Percentiles rank a stretch among this genome's conserved stretches.
Conservation (phyloP, 2,329 filamentous ascomycete genomes). For the Aspergillus melleus region DNA sequence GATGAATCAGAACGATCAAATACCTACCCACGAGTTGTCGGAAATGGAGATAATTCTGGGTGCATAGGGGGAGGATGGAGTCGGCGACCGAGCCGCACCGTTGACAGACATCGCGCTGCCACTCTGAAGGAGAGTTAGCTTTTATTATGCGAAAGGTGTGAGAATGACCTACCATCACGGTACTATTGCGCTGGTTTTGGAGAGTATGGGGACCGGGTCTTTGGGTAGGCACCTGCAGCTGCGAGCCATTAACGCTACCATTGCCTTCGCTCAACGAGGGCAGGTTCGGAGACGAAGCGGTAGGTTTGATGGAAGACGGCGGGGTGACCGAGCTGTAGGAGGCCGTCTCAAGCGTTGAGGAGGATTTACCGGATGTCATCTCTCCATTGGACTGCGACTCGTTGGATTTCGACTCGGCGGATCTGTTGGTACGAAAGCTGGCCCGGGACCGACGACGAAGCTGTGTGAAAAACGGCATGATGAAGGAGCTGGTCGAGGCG, state of each 20-base stretch:
- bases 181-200: constrained; percentile 44
- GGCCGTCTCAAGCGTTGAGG: constrained; percentile 61
- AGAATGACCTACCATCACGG: constrained; percentile 35
- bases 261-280: constrained; percentile 53
- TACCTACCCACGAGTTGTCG: constrained; percentile 80
- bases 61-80: constrained; percentile 74
- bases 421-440: constrained; percentile 65
- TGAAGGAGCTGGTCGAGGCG: constrained; percentile 3
- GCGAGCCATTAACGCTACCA: constrained; percentile 36
- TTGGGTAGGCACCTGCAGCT: constrained; percentile 45
- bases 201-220: constrained; percentile 47
- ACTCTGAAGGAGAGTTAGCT: constrained; percentile 29
- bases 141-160: constrained; percentile 6
- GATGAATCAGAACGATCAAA: background rate
- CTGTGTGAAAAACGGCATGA: constrained; percentile 69
- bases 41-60: constrained; percentile 76
- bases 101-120: constrained; percentile 35
- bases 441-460: constrained; percentile 74
- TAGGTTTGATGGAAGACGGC: constrained; percentile 68
- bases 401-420: constrained; percentile 43
- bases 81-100: constrained; percentile 47
- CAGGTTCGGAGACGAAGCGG: constrained; percentile 65
- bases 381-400: constrained; percentile 50
- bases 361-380: constrained; percentile 63
- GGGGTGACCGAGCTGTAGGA: constrained; percentile 68